Base-by-base conservation (phyloP, 352 stramenopile species). In the Pythium utonaiense region DNA sequence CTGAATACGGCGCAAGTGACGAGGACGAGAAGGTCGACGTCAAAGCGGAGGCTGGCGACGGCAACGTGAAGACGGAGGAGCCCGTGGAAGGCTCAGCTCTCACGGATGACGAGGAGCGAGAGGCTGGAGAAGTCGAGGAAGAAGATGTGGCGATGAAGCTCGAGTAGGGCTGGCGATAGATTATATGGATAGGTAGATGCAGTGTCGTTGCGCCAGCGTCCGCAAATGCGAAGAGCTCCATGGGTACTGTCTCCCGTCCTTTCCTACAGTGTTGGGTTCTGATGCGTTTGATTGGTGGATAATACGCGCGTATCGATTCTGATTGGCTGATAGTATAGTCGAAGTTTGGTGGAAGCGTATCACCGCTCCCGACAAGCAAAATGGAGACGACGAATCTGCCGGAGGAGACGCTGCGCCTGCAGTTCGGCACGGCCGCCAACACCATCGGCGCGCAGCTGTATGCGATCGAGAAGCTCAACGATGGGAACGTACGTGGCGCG, bases 381-480 rank as follows among this genome's bases (percentile, higher is more conserved):
- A 66, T 60, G 51, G 40, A 59, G 45, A 53, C 14, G 17, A 30
- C 33, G 16, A 42, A 25, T 38, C 25, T 51, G 42, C 30, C 36
- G 24, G 67, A 78, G 80, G 80, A 89, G 61, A 88, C 75, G 52
- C 59, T 93, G 60, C 71, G 80, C 1, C 62, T 93, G 62, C 75
- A 89, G 57, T 93, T 93, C 53, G 83, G 83, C 61, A 75, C 79
- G 52, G 83, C 83, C 4, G 55, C 83, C 27, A 89, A 73, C 53
- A 80, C 83, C 22, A 76, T 91, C 42, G 77, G 79, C 58, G 85
- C 75, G 41, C 80, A 89, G 61, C 83, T 77, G 73, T 49, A 77
- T 50, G 64, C 59, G 6, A 64, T 89, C 42, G 65, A 87, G 53
- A 68, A 73, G 21, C 53, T 50, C 33, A 83, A 83, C 53, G 61